Conservation (phyloP, 345 rosid species). For the Citrus hindsii region DNA sequence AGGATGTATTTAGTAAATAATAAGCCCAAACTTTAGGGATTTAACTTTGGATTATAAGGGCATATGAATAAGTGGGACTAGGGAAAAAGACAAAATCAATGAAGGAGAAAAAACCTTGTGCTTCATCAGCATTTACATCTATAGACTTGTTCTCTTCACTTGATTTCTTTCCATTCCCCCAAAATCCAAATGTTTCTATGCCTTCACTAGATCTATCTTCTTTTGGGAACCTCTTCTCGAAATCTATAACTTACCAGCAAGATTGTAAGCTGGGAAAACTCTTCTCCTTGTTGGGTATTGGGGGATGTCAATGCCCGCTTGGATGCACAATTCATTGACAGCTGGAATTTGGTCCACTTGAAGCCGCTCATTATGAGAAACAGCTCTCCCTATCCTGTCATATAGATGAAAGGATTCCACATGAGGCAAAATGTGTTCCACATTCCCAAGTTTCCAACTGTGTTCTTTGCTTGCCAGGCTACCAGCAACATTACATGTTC, state of each 20-base stretch:
- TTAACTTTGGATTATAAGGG: not conserved
- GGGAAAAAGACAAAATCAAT: not conserved
- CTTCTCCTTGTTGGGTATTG: constrained; percentile 50
- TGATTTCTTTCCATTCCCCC: constrained; percentile 33
- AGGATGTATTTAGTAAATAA: not conserved
- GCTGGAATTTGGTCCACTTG: constrained; percentile 48
- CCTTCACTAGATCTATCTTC: constrained; percentile 35
- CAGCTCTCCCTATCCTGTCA: constrained; percentile 52
- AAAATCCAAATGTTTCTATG: constrained; percentile 40
- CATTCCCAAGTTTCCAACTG: constrained; percentile 35
- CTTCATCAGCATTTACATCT: constrained; percentile 11
- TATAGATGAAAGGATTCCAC: constrained; percentile 53
- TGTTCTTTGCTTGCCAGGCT: constrained; percentile 44
- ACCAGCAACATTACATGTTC: constrained; percentile 34
- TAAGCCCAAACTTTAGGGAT: constrained; percentile 1
- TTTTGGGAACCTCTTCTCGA: constrained; percentile 45
- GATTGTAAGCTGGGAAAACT: constrained; percentile 34
- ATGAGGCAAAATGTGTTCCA: constrained; percentile 33
- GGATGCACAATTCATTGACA: constrained; percentile 47
- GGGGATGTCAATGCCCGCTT: constrained; percentile 47
- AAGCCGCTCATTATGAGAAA: constrained; percentile 45
- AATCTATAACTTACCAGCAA: constrained; percentile 42
- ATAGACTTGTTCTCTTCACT: constrained; percentile 8
- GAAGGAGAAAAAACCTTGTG: constrained; percentile 27
- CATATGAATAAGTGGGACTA: not conserved